Evolutionary conservation across 306 rosid genomes (phyloP).

Genomic region (Alnus rubra): DNA sequence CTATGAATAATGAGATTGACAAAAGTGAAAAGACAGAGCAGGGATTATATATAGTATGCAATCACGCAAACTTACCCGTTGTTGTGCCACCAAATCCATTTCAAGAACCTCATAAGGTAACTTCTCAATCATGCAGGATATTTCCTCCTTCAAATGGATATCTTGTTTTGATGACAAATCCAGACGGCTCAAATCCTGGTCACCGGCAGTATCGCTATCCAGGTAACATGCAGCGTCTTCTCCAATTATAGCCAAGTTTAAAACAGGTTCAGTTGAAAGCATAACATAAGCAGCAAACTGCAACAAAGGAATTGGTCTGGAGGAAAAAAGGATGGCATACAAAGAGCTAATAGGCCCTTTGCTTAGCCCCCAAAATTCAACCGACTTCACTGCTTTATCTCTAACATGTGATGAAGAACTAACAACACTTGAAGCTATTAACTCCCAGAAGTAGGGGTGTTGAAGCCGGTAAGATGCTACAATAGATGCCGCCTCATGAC

Average conservation of each 20-base stretch:
- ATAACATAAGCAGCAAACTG: conserved; percentile 79
- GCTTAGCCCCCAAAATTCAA: conserved; percentile 92
- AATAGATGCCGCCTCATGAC: conserved; percentile 68
- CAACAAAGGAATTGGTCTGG: conserved; percentile 65
- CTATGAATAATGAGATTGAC: conserved; percentile 5
- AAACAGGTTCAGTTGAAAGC: conserved; percentile 77
- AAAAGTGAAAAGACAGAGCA: conserved; percentile 17
- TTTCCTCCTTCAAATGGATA: conserved; percentile 62
- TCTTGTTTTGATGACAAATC: conserved; percentile 63
- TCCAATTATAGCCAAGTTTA: conserved; percentile 56
- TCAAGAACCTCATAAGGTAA: conserved; percentile 66
- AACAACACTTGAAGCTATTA: conserved; percentile 67
- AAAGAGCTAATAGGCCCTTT: conserved; percentile 83
- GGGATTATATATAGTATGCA: conserved; percentile 13
- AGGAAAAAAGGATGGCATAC: conserved; percentile 82
- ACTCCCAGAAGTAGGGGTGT: conserved; percentile 74
- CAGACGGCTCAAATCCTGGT: conserved; percentile 48
- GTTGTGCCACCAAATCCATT: conserved; percentile 58
- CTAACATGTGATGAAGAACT: conserved; percentile 70
- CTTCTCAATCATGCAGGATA: conserved; percentile 68
- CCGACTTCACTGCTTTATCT: conserved; percentile 90
- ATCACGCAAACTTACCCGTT: conserved; percentile 60
- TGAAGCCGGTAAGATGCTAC: conserved; percentile 61
- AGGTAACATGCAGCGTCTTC: conserved; percentile 50
- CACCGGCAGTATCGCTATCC: conserved; percentile 44